Conservation (phyloP, 495 filamentous ascomycete species). For the Neurospora pannonica region DNA sequence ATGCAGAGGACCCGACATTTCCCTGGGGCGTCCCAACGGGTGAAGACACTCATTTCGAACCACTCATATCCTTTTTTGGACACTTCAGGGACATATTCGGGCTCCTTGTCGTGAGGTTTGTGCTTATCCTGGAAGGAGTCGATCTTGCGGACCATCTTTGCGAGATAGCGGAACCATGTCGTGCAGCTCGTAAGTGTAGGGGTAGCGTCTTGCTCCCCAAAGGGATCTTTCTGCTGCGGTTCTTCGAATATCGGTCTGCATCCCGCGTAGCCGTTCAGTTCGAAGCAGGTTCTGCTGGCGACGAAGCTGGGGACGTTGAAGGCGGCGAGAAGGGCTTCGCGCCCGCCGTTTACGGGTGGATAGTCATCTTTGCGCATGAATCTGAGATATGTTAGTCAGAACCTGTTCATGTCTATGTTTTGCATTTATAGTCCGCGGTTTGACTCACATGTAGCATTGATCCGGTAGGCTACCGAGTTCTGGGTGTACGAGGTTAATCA, state of each 20-base stretch:
- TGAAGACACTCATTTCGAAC: constrained; percentile 18
- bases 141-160: constrained; percentile 15
- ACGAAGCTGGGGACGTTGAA: constrained; percentile 16
- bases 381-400: background rate
- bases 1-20: constrained; percentile 11
- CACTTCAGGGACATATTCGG: constrained; percentile 4
- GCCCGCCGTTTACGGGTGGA: background rate
- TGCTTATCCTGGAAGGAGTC: background rate
- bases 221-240: background rate
- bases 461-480: constrained; percentile 1
- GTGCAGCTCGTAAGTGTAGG: background rate
- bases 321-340: constrained; percentile 8
- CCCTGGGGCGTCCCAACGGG: constrained; percentile 7
- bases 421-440: background rate
- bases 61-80: constrained; percentile 8
- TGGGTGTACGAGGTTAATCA: background rate
- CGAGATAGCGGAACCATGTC: constrained; percentile 14
- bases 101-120: constrained; percentile 2
- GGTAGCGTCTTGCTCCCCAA: background rate
- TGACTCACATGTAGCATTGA: constrained; percentile 11
- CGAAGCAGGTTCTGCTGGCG: constrained; percentile 15
- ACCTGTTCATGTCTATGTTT: too few relatives aligned
- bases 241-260: constrained; percentile 5
- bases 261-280: constrained; percentile 17
- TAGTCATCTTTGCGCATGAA: constrained; percentile 10